Conservation (phyloP, 23 red algal species). For the Agarophyton chilense region DNA sequence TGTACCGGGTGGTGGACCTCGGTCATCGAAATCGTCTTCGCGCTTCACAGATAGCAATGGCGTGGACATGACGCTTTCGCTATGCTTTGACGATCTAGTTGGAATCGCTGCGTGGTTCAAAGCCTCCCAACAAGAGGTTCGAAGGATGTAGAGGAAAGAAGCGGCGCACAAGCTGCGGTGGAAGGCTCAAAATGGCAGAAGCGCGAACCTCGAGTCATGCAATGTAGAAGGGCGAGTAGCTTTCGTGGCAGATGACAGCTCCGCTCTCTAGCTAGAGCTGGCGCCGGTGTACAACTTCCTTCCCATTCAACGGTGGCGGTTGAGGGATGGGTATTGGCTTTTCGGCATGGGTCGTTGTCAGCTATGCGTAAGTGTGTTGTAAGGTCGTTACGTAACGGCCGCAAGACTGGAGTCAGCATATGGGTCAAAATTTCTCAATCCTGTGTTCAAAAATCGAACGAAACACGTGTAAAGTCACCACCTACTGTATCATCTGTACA, state of each 20-base stretch:
- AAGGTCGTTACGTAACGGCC: background rate
- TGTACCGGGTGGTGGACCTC: slow-evolving; percentile 26
- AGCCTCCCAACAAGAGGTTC: too few relatives aligned
- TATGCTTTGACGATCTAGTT: background rate
- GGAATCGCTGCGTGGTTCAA: background rate
- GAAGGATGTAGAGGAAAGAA: too few relatives aligned
- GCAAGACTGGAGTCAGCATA: background rate
- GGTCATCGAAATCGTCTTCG: slow-evolving; percentile 4
- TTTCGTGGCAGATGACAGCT: background rate
- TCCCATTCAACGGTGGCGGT: background rate
- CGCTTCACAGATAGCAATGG: background rate
- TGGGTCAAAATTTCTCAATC: background rate
- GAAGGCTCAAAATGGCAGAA: background rate
- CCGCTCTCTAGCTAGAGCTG: too few relatives aligned
- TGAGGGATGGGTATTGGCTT: background rate
- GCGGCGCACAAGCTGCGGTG: background rate
- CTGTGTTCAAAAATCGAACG: background rate
- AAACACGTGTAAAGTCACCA: background rate
- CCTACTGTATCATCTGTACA: too few relatives aligned
- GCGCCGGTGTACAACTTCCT: too few relatives aligned
- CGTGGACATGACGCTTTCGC: slow-evolving; percentile 4
- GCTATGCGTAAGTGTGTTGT: background rate
- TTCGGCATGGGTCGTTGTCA: background rate
- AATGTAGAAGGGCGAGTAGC: background rate
- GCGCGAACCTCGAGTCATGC: background rate